Conservation (phyloP, 176 grass and related monocot genomes). For the Musa acuminata region DNA sequence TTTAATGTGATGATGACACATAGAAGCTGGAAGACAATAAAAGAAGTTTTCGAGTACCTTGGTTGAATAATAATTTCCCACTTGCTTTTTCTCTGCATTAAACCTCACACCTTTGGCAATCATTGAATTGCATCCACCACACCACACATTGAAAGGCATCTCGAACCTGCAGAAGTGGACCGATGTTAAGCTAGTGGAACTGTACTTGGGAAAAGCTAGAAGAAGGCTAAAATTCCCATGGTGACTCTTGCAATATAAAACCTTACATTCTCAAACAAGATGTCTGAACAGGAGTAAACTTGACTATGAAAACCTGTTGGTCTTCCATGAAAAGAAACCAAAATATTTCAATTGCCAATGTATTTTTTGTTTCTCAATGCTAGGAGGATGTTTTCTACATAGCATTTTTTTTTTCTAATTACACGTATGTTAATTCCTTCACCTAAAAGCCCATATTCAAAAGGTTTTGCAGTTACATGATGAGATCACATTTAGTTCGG, state of each 20-base stretch:
- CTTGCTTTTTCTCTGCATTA: conserved; percentile 99
- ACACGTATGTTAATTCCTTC: no score
- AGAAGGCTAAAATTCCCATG: no score
- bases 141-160: conserved; percentile 98
- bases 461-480: no score
- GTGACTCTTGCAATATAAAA: neutral
- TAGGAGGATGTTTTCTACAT: no score
- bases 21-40: no score
- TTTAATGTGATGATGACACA: no score
- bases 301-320: no score
- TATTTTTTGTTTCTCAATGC: no score
- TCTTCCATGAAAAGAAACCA: no score
- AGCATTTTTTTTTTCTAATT: no score
- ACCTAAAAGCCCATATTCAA: no score
- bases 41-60: conserved; percentile 38
- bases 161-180: conserved; percentile 48
- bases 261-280: neutral
- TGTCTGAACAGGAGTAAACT: neutral
- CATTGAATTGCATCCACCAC: conserved; percentile 97
- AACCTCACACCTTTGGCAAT: conserved; percentile 98
- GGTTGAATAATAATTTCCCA: conserved; percentile 96
- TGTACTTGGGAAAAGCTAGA: neutral
- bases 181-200: neutral
- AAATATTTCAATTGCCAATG: neutral
- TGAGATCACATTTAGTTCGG: no score